Evolutionary conservation across 1,284 basidiomycete species (phyloP).

Genomic region (Malassezia cuniculi): DNA sequence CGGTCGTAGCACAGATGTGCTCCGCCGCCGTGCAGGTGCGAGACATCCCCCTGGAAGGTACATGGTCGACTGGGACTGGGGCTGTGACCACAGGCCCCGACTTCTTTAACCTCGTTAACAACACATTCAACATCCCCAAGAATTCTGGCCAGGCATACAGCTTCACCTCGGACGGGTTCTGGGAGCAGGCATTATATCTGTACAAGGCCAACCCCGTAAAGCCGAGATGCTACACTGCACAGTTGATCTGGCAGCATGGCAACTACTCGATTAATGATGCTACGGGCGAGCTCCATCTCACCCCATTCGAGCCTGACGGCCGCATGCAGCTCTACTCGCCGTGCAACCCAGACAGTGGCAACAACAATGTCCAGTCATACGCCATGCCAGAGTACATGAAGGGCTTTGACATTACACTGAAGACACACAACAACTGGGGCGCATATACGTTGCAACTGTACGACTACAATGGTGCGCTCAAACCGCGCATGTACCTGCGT

Average conservation of each 20-base stretch:
- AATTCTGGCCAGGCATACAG: conserved; percentile 38
- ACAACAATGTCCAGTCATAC: conserved; percentile 14
- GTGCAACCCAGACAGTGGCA: neutral
- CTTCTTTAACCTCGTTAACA: conserved; percentile 39
- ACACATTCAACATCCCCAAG: conserved; percentile 32
- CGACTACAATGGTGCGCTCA: conserved; percentile 18
- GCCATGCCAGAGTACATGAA: conserved; percentile 9
- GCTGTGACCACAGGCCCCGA: conserved; percentile 27
- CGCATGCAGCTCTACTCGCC: conserved; percentile 12
- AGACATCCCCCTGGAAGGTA: conserved; percentile 24
- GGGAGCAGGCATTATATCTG: conserved; percentile 40
- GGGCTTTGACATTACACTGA: conserved; percentile 18
- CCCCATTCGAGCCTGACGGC: conserved; percentile 24
- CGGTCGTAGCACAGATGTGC: neutral
- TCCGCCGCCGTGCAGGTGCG: neutral
- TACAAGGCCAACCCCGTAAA: conserved; percentile 25
- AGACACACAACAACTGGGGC: conserved; percentile 18
- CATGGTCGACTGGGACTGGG: conserved; percentile 36
- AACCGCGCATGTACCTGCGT: conserved; percentile 16
- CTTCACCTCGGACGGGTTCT: conserved; percentile 40
- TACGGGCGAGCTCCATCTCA: conserved; percentile 17
- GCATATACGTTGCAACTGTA: conserved; percentile 22
- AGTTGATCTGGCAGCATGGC: conserved; percentile 44
- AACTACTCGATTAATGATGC: conserved; percentile 31
- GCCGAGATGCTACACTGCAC: conserved; percentile 32